Percentiles rank a stretch among this genome's conserved stretches.
Evolutionary conservation across 2,329 filamentous ascomycete species (phyloP).

Genomic region (Fusarium succisae): DNA sequence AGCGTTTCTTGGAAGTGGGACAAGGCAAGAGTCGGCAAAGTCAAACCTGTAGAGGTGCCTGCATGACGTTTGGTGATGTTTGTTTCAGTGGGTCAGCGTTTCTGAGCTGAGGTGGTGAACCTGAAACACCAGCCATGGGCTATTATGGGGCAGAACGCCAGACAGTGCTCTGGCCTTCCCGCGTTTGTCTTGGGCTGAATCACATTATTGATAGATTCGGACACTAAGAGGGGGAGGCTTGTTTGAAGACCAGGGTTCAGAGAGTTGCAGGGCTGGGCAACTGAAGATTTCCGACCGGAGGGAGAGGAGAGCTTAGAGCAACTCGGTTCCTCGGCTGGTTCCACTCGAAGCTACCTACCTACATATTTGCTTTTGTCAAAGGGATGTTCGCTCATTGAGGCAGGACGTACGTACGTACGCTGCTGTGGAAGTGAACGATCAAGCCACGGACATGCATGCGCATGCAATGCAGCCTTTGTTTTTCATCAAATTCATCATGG

Average conservation of each 20-base stretch:
- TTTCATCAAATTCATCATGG: conserved; percentile 29
- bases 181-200: conserved; percentile 26
- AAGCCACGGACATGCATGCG: conserved; percentile 10
- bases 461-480: conserved; percentile 36
- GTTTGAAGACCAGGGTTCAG: conserved; percentile 29
- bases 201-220: conserved; percentile 16
- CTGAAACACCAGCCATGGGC: conserved; percentile 36
- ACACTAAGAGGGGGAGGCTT: conserved; percentile 25
- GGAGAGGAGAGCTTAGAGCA: not conserved
- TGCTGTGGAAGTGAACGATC: conserved; percentile 1
- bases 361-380: conserved; percentile 13
- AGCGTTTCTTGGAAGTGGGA: conserved; percentile 29
- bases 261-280: conserved; percentile 13
- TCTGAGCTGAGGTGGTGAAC: conserved; percentile 34
- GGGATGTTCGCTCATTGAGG: not conserved
- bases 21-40: conserved; percentile 4
- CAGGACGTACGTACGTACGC: not conserved
- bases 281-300: not conserved
- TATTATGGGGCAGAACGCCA: conserved; percentile 36
- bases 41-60: conserved; percentile 1
- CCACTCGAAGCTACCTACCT: not conserved
- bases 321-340: not conserved
- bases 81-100: conserved; percentile 35
- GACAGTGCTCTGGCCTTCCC: conserved; percentile 18
- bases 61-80: conserved; percentile 39